phyloP scores from a whole-genome alignment of 2,329 filamentous ascomycete genomes.

The Aspergillus texensis region DNA sequence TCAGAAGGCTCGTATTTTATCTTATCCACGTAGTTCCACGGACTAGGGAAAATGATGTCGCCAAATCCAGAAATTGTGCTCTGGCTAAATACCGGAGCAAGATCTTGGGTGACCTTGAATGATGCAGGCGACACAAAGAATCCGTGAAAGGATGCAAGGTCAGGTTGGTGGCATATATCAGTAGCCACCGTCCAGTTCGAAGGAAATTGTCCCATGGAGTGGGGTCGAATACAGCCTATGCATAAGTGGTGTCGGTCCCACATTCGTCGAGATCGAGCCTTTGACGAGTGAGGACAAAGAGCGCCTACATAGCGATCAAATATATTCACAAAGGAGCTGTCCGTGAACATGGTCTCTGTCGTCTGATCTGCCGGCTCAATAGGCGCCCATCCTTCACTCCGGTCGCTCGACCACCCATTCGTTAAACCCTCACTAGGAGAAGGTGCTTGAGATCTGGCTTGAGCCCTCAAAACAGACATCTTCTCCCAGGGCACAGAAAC shows the following conservation, averaged over 20 bases:
- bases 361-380: conserved; percentile 38
- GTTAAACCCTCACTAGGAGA: conserved; percentile 25
- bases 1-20: conserved; percentile 55
- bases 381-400: conserved; percentile 41
- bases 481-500: conserved; percentile 57
- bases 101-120: conserved; percentile 62
- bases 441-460: conserved; percentile 24
- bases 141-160: conserved; percentile 72
- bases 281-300: conserved; percentile 66
- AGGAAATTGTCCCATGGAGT: conserved; percentile 69
- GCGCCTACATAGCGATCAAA: conserved; percentile 49
- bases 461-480: conserved; percentile 39
- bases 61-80: conserved; percentile 72
- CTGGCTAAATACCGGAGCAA: conserved; percentile 76
- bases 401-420: conserved; percentile 40
- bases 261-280: conserved; percentile 58
- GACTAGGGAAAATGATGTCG: conserved; percentile 73
- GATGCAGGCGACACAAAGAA: conserved; percentile 69
- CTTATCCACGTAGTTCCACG: conserved; percentile 65
- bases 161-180: conserved; percentile 75
- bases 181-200: conserved; percentile 66
- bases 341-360: conserved; percentile 41
- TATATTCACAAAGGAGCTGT: conserved; percentile 43
- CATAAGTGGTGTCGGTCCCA: conserved; percentile 70
- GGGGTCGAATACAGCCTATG: conserved; percentile 61